Base-by-base conservation (phyloP, 768 basidiomycete species). In the Tephrocybe sp. region DNA sequence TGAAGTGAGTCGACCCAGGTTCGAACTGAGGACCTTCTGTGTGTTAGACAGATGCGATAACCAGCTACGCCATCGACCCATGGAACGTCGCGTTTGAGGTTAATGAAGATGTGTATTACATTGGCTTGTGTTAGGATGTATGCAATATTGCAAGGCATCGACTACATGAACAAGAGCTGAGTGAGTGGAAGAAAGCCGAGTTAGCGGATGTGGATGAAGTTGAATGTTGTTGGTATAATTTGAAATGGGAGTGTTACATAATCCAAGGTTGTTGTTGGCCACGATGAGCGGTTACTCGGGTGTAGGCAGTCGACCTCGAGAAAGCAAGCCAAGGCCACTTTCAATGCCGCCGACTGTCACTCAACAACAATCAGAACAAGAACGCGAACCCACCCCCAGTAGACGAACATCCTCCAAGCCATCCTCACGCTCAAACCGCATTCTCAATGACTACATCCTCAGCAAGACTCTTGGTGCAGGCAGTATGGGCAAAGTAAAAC, bases 401-500 rank as follows among this genome's bases (percentile, higher is more conserved):
- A 46, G 45, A 14, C 45, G 48, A 2, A 39, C 46, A 4, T 64
- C 68, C 19, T 64, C 65, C 30, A 39, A 52, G 33, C 39, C 48
- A 38, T 53, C 50, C 49, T 71, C 72, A 51, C 70, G 75, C 51
- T 66, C 75, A 6, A 78, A 78, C 60, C 65, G 87, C 68, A 76
- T 92, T 52, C 75, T 99, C 13, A 96, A 95, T 30, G 93, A 98
- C 66, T 99, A 97, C 73, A 90, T 90, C 53, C 81, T 99, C 59
- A 89, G 89, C 63, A 98, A 98, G 79, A 97, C 96, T 4, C 79
- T 99, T 36, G 96, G 96, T 20, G 96, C 95, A 17, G 96, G 96
- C 33, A 93, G 90, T 66, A 99, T 99, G 96, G 96, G 96, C 58
- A 98, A 98, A 69, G 96, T 99, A 63, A 99, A 98, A 75, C 82